phyloP scores from a whole-genome alignment of 208 protist genomes.

The Leptomonas pyrrhocoris region DNA sequence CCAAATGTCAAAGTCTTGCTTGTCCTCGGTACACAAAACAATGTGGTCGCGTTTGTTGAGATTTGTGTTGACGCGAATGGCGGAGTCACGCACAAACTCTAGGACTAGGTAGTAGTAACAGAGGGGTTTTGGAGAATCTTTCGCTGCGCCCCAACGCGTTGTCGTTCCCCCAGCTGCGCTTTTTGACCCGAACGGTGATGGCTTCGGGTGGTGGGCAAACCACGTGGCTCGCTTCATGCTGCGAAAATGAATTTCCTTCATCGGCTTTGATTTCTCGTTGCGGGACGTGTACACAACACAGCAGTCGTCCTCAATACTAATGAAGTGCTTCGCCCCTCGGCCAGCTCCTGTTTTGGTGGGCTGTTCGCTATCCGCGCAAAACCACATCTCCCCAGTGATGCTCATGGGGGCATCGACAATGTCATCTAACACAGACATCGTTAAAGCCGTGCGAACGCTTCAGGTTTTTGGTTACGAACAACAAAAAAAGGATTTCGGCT shows the following conservation, averaged over 20 bases:
- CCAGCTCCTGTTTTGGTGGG: constrained; percentile 72
- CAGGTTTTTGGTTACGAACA: neutral
- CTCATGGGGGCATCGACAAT: constrained; percentile 61
- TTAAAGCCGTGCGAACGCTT: neutral
- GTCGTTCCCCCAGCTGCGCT: neutral
- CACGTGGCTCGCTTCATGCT: constrained; percentile 79
- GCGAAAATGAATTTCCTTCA: constrained; percentile 72
- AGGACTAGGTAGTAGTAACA: constrained; percentile 88
- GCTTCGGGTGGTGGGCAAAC: constrained; percentile 70
- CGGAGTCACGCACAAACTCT: constrained; percentile 78
- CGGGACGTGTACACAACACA: constrained; percentile 73
- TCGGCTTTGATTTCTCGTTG: constrained; percentile 47
- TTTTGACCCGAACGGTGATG: constrained; percentile 1
- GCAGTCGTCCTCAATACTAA: constrained; percentile 69
- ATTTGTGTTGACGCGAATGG: constrained; percentile 20
- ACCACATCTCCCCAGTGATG: constrained; percentile 80
- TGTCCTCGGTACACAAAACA: constrained; percentile 82
- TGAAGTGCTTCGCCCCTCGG: constrained; percentile 71
- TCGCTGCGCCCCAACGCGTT: constrained; percentile 7
- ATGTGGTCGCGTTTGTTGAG: constrained; percentile 73
- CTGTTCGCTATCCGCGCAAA: constrained; percentile 70
- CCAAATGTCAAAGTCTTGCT: constrained; percentile 81
- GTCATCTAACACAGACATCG: constrained; percentile 32
- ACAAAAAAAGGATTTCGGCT: neutral
- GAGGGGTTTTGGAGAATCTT: constrained; percentile 10